Conservation (phyloP, 106 monocot genomes). For the Agapanthus africanus region DNA sequence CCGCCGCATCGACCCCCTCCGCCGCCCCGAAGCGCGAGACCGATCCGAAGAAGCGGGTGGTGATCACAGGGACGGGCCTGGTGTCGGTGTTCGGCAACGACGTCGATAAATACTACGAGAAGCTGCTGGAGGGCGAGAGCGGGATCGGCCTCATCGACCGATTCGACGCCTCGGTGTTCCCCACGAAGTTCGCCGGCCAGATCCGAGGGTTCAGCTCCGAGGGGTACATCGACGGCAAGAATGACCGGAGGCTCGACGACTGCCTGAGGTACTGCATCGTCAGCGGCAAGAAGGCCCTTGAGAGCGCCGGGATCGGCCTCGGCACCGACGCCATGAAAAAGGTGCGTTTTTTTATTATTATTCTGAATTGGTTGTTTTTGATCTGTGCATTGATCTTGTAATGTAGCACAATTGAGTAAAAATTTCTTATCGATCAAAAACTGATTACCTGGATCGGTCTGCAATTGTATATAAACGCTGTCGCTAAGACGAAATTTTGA, state of each 20-base stretch:
- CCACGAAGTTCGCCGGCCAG: slow-evolving; percentile 87
- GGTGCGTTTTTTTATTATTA: slow-evolving; percentile 16
- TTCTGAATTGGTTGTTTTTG: too few relatives aligned
- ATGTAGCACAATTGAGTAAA: too few relatives aligned
- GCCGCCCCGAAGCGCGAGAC: slow-evolving; percentile 62
- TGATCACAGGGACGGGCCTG: slow-evolving; percentile 93
- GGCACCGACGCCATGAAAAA: slow-evolving; percentile 32
- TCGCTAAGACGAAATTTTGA: too few relatives aligned
- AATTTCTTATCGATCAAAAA: too few relatives aligned
- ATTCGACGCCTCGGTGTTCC: slow-evolving; percentile 87
- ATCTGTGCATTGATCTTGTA: too few relatives aligned
- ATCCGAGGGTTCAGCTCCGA: slow-evolving; percentile 76
- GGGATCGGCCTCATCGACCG: slow-evolving; percentile 80
- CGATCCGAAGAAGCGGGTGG: slow-evolving; percentile 91
- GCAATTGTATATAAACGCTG: too few relatives aligned
- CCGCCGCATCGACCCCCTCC: slow-evolving; percentile 17
- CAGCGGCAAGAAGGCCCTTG: slow-evolving; percentile 91
- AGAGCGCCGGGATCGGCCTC: slow-evolving; percentile 43
- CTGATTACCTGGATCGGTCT: too few relatives aligned
- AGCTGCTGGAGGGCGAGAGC: slow-evolving; percentile 71
- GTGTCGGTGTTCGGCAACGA: slow-evolving; percentile 96
- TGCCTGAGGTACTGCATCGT: slow-evolving; percentile 74
- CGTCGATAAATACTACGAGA: slow-evolving; percentile 74
- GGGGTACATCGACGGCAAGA: slow-evolving; percentile 90
- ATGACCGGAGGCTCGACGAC: slow-evolving; percentile 73